phyloP scores from a whole-genome alignment of 2,329 filamentous ascomycete species.

The Monosporascus sp. region DNA sequence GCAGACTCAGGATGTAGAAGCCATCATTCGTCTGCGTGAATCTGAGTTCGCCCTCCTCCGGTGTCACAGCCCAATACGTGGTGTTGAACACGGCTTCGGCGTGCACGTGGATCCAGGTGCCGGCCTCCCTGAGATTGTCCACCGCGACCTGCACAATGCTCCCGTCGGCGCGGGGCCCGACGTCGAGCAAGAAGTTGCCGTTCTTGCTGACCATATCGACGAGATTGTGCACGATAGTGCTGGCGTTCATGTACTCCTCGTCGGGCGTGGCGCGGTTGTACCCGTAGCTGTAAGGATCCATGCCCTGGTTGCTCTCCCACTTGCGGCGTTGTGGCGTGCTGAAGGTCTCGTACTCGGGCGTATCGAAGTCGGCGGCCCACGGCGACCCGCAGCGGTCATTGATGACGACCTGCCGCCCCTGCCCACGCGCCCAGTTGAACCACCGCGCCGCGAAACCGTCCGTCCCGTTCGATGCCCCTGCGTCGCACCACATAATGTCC shows the following conservation, averaged over 20 bases:
- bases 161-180: conserved; percentile 52
- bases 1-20: conserved; percentile 42
- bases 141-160: conserved; percentile 45
- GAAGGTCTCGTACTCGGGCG: conserved; percentile 52
- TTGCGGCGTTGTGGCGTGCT: conserved; percentile 46
- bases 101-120: conserved; percentile 48
- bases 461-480: conserved; percentile 37
- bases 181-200: conserved; percentile 48
- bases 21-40: conserved; percentile 46
- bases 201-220: conserved; percentile 26
- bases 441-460: conserved; percentile 35
- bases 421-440: conserved; percentile 33
- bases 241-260: conserved; percentile 46
- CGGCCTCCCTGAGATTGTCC: conserved; percentile 43
- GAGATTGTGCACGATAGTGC: conserved; percentile 37
- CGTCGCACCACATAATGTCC: conserved; percentile 48
- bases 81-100: conserved; percentile 53
- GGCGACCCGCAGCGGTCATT: conserved; percentile 53
- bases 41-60: conserved; percentile 28
- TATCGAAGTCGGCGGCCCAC: conserved; percentile 50
- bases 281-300: conserved; percentile 56
- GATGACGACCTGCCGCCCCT: conserved; percentile 45
- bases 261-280: conserved; percentile 51
- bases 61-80: conserved; percentile 39
- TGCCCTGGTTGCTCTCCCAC: conserved; percentile 55